These are phyloP conservation scores for Aechmea fasciata DNA, from an alignment of 176 grass and related monocot species.

Conservation along the genomic window DNA sequence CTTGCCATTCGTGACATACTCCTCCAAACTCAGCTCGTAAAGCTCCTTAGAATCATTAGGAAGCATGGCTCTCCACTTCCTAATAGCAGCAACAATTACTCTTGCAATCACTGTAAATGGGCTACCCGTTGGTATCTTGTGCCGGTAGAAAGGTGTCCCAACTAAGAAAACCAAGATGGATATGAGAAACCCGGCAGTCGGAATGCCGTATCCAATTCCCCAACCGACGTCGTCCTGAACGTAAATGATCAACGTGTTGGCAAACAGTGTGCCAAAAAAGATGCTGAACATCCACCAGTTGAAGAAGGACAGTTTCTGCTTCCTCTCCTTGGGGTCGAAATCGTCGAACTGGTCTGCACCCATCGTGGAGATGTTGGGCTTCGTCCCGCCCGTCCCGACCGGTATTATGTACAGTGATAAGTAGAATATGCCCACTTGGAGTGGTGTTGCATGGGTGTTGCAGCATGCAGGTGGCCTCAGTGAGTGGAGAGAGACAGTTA, in stretches of 20 bases:
- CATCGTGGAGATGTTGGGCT: slow-evolving; percentile 24
- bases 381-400: slow-evolving; percentile 5
- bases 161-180: slow-evolving; percentile 44
- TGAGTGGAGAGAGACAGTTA: slow-evolving; percentile 1
- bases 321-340: no score
- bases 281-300: slow-evolving; percentile 25
- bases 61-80: slow-evolving; percentile 24
- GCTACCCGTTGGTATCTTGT: slow-evolving; percentile 29
- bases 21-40: neutral
- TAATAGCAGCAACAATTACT: slow-evolving; percentile 35
- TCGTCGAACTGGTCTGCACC: no score
- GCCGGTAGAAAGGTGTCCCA: slow-evolving; percentile 40
- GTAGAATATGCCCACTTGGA: slow-evolving; percentile 19
- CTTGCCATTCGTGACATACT: neutral
- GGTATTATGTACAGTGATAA: slow-evolving; percentile 6
- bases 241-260: slow-evolving; percentile 53
- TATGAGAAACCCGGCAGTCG: slow-evolving; percentile 33
- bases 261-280: slow-evolving; percentile 21
- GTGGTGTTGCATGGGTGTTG: neutral
- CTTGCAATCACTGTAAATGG: slow-evolving; percentile 43
- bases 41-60: slow-evolving; percentile 31
- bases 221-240: slow-evolving; percentile 66
- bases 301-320: no score
- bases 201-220: slow-evolving; percentile 49
- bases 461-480: slow-evolving; percentile 7